Conservation (phyloP, 148 eudicot genomes). For the Cornus suecica region DNA sequence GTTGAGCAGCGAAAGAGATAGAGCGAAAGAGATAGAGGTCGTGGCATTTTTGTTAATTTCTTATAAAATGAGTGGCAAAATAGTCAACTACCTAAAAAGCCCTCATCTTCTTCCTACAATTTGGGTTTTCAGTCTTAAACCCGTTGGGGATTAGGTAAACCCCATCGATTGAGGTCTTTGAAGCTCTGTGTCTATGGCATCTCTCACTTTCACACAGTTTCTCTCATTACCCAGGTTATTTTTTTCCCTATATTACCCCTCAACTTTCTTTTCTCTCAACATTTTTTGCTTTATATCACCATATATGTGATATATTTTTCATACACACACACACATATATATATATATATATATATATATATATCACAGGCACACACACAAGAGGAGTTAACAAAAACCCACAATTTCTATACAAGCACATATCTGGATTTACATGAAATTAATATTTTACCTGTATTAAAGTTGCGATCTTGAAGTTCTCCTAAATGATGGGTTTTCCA, state of each 20-base stretch:
- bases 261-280: background rate
- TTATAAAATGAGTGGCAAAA: background rate
- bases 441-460: no score
- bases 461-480: no score
- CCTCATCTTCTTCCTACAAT: background rate
- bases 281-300: background rate
- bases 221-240: constrained; percentile 34
- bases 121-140: background rate
- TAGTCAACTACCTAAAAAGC: background rate
- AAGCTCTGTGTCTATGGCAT: constrained; percentile 33
- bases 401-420: background rate
- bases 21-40: no score
- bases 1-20: background rate
- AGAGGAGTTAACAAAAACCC: no score
- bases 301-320: background rate
- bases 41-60: background rate
- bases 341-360: no score
- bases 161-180: background rate
- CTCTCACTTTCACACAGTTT: constrained; percentile 41
- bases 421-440: no score
- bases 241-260: background rate
- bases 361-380: no score
- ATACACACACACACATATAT: no score
- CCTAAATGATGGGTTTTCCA: no score
- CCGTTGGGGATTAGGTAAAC: background rate